A percentile compares a stretch with the other conserved stretches of the same genome.
These are phyloP conservation scores for Cystofilobasidium bisporidii DNA, from an alignment of 768 basidiomycete species.

Conservation along the genomic window DNA sequence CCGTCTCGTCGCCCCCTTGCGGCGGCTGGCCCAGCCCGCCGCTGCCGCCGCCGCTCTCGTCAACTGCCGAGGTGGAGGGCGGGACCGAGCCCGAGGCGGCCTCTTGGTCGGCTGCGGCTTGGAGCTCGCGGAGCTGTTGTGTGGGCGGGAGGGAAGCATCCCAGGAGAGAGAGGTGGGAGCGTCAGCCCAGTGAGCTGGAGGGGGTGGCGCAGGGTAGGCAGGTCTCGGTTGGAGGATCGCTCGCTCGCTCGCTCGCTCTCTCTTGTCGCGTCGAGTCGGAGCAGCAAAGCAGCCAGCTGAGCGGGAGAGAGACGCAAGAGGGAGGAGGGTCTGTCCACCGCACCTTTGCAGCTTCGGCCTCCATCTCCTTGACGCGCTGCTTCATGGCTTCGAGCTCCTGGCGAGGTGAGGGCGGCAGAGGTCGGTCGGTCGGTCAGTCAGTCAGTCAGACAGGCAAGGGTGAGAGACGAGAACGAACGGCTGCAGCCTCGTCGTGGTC, in stretches of 20 bases:
- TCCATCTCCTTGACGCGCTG: constrained; percentile 40
- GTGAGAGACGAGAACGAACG: not conserved
- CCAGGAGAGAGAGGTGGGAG: not conserved
- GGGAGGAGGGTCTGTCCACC: constrained; percentile 12
- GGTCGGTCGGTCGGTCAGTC: too few relatives aligned
- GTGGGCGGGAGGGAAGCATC: not conserved
- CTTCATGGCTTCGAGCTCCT: constrained; percentile 41
- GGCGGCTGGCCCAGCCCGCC: constrained; percentile 21
- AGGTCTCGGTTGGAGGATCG: too few relatives aligned
- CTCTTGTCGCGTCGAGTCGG: too few relatives aligned
- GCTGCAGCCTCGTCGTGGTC: constrained; percentile 21
- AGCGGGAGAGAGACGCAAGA: not conserved
- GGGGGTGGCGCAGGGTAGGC: not conserved
- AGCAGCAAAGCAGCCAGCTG: not conserved
- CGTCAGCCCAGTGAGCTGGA: not conserved
- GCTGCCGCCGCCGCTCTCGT: too few relatives aligned
- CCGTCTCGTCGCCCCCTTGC: constrained; percentile 19
- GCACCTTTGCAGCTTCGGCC: constrained; percentile 37
- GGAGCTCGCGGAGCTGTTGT: constrained; percentile 24
- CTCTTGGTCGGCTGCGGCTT: constrained; percentile 32
- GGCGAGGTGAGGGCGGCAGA: not conserved
- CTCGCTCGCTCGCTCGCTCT: too few relatives aligned
- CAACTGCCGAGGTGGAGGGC: too few relatives aligned
- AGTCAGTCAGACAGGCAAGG: not conserved
- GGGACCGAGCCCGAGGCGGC: constrained; percentile 6